phyloP scores from a whole-genome alignment of 1,284 basidiomycete genomes.

The Ceratobasidium papillatum region DNA sequence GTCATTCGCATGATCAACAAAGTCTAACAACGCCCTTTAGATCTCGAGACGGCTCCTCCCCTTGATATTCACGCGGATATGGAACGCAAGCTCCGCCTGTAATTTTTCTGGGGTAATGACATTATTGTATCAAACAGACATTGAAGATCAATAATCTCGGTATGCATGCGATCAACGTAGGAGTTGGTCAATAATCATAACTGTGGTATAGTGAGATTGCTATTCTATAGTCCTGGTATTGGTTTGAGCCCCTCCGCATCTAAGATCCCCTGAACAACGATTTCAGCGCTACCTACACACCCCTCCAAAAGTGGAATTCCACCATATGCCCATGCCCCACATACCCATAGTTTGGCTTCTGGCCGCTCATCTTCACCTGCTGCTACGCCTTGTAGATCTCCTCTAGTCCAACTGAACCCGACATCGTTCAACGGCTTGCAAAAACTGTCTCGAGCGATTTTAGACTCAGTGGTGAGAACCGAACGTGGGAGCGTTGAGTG shows the following conservation, averaged over 20 bases:
- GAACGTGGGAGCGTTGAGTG: slow-evolving; percentile 69
- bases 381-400: slow-evolving; percentile 50
- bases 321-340: slow-evolving; percentile 63
- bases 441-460: slow-evolving; percentile 53
- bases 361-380: slow-evolving; percentile 45
- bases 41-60: slow-evolving; percentile 61
- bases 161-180: background rate
- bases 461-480: slow-evolving; percentile 61
- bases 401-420: slow-evolving; percentile 48
- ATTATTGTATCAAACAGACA: background rate
- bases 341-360: slow-evolving; percentile 64
- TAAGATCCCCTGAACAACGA: slow-evolving; percentile 55
- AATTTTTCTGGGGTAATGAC: slow-evolving; percentile 47
- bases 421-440: slow-evolving; percentile 5
- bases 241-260: slow-evolving; percentile 29
- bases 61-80: slow-evolving; percentile 75
- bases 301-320: slow-evolving; percentile 73
- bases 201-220: slow-evolving; percentile 6
- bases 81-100: slow-evolving; percentile 72
- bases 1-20: background rate
- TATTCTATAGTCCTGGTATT: background rate
- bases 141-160: background rate
- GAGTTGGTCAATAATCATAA: slow-evolving; percentile 26
- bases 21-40: slow-evolving; percentile 53
- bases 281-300: slow-evolving; percentile 67